Evolutionary conservation across 306 rosid species (phyloP).

Genomic region (Leucaena leucocephala): DNA sequence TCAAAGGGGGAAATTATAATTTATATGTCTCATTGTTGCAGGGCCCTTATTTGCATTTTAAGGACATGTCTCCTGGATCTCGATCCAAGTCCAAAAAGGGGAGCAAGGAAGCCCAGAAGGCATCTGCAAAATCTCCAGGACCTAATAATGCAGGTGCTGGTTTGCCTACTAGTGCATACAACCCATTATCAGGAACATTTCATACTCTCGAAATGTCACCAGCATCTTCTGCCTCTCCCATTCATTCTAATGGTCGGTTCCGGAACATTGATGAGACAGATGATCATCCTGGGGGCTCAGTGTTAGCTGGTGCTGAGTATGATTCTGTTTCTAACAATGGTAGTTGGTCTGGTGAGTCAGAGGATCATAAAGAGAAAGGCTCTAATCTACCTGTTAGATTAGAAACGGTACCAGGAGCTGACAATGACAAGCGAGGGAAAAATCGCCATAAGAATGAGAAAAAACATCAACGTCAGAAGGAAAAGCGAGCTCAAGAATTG

Average conservation of each 20-base stretch:
- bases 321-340: slow-evolving; percentile 95
- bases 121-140: slow-evolving; percentile 65
- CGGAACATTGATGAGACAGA: slow-evolving; percentile 93
- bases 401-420: slow-evolving; percentile 90
- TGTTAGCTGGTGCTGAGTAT: slow-evolving; percentile 66
- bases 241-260: slow-evolving; percentile 77
- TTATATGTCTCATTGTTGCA: slow-evolving; percentile 36
- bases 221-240: slow-evolving; percentile 58
- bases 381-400: slow-evolving; percentile 54
- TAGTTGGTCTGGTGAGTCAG: slow-evolving; percentile 99
- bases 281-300: slow-evolving; percentile 71
- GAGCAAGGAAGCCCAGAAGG: slow-evolving; percentile 69
- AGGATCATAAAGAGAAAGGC: slow-evolving; percentile 82
- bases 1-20: slow-evolving; percentile 5
- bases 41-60: slow-evolving; percentile 35
- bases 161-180: slow-evolving; percentile 86
- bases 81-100: slow-evolving; percentile 84
- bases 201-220: slow-evolving; percentile 68
- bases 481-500: slow-evolving; percentile 94
- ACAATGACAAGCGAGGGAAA: slow-evolving; percentile 91
- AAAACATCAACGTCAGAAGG: slow-evolving; percentile 98
- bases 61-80: slow-evolving; percentile 88
- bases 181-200: slow-evolving; percentile 89
- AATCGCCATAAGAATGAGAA: slow-evolving; percentile 92
- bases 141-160: slow-evolving; percentile 65